Evolutionary conservation across 345 rosid species (phyloP), one percentile per base, ranked within the genome.

Genomic region (Anastatica hierochuntica): DNA sequence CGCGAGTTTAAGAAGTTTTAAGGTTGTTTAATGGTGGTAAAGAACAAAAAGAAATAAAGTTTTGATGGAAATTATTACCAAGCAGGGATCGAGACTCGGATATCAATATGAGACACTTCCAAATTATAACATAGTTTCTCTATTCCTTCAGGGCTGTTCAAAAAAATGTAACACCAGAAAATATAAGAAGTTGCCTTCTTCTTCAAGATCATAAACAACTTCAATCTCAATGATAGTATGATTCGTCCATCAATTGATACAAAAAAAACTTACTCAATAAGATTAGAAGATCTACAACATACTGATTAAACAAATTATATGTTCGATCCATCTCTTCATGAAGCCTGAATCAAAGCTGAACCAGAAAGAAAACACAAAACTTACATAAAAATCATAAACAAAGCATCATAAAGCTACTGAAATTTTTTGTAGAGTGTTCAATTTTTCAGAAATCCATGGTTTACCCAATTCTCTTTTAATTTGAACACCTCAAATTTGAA

Each of bases 1-100:
- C 17, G 0, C 58, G 43, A 39, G 15, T 60, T 14, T n/a, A n/a
- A n/a, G 12, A 43, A 42, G 18, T 47, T 33, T 56, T 58, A 53
- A 54, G 45, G 8, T 26, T 9, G 53, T 26, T 43, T 54, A 17
- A 48, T 10, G 4, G 20, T 48, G n/a, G n/a, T n/a, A n/a, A n/a
- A n/a, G n/a, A n/a, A n/a, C n/a, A n/a, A n/a, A 37, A 62, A 55
- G 18, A 14, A 16, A 29, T 23, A 39, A 17, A 18, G 21, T 39
- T 42, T 36, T 14, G 12, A 42, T 41, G n/a, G 27, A 26, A 31
- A n/a, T 24, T 45, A 80, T 72, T 74, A 92, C 95, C 98, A 92
- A 62, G 98, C 98, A 62, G 88, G 86, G 94, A 92, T 85, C 80
- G 88, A 77, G 75, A 92, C 79, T 67, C 96, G 77, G 58, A 88